A percentile compares a stretch with the other conserved stretches of the same genome.
These are phyloP conservation scores for Aspergillus homomorphus DNA, from an alignment of 495 filamentous ascomycete genomes.

Conservation along the genomic window DNA sequence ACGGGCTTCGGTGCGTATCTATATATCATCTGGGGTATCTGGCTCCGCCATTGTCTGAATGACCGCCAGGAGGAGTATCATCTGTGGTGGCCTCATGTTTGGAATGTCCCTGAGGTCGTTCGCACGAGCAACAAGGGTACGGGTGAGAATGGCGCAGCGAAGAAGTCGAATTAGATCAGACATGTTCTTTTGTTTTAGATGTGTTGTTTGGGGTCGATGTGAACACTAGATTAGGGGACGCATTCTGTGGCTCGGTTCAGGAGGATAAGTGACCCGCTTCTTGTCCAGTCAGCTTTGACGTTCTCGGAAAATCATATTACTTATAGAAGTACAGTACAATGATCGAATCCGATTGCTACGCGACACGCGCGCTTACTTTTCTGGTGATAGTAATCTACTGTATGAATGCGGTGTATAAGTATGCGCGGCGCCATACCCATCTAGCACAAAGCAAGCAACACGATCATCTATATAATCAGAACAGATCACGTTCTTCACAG, in stretches of 20 bases:
- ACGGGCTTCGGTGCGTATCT: slow-evolving; percentile 71
- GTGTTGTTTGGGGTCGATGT: background rate
- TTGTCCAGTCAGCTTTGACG: background rate
- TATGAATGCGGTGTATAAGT: background rate
- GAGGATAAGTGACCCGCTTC: no score
- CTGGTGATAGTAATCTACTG: no score
- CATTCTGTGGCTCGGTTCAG: background rate
- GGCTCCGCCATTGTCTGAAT: slow-evolving; percentile 78
- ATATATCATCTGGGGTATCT: slow-evolving; percentile 84
- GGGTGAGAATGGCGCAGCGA: slow-evolving; percentile 33
- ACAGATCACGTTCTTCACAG: slow-evolving; percentile 25
- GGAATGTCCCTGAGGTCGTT: slow-evolving; percentile 65
- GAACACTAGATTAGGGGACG: background rate
- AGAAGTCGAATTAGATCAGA: slow-evolving; percentile 39
- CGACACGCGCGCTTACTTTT: background rate
- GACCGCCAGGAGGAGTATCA: slow-evolving; percentile 71
- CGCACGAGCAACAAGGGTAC: slow-evolving; percentile 22
- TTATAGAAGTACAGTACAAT: background rate
- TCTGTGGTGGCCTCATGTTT: slow-evolving; percentile 67
- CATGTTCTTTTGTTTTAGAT: slow-evolving; percentile 12
- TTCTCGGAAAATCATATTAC: background rate
- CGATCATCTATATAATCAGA: background rate
- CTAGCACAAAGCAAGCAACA: background rate
- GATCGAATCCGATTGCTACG: background rate
- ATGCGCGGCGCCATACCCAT: background rate